Base-by-base conservation (phyloP, 2,329 filamentous ascomycete species). In the Botrytis elliptica region DNA sequence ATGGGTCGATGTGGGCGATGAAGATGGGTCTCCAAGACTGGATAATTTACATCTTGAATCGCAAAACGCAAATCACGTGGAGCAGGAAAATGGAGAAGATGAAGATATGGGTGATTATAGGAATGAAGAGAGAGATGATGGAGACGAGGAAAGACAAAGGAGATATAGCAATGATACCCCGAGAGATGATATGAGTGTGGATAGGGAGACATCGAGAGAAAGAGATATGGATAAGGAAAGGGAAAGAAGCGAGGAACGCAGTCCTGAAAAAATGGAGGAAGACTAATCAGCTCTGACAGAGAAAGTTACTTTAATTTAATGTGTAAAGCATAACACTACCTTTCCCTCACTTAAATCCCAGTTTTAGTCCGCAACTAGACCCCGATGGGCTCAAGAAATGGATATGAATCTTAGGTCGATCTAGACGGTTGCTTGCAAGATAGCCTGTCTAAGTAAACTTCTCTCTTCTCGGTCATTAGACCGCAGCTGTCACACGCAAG, bases 1-100 rank as follows among this genome's bases (percentile, higher is more conserved):
- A 9, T 92, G 90, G 89, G 85, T 86, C 71, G 85, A 88, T 76
- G 79, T 81, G 29, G 77, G 79, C 3, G 77, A 78, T 44, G 77
- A 79, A n/a, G 74, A 74, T 46, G 73, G 55, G 29, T 62, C 73
- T 44, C 65, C 66, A 42, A 70, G 73, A 36, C 69, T 78, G 25
- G 70, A 76, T 59, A 71, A 64, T 9, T n/a, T 78, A 55, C 75
- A 77, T 46, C 70, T 74, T 0, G 73, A 76, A 44, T 65, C 74
- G n/a, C 40, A 65, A 22, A 38, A 1, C 8, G 57, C 46, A 1
- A 66, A 74, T 67, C 70, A 62, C 4, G 42, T 75, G 25, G 65
- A 75, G 33, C 69, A 59, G 52, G 75, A 77, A 49, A 70, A 52
- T 60, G 73, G 75, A 65, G 74, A 74, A 40, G 73, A 72, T 5